phyloP scores from a whole-genome alignment of 495 filamentous ascomycete genomes.

The Neurospora sp. region DNA sequence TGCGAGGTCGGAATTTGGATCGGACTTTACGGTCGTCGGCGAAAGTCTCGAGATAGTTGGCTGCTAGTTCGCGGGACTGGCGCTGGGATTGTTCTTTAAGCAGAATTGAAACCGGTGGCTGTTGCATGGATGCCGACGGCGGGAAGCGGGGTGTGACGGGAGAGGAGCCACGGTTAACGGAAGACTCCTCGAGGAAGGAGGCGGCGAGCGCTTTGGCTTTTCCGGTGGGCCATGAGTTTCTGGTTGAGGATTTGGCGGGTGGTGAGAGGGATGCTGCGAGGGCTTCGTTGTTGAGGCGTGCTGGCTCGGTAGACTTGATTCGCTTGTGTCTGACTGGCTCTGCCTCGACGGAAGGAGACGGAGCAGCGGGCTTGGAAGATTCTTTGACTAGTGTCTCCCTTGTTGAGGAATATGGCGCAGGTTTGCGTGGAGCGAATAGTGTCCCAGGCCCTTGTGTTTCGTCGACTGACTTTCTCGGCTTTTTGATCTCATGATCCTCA shows the following conservation, averaged over 20 bases:
- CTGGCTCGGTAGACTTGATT: conserved; percentile 1
- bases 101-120: background rate
- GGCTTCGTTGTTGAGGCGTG: background rate
- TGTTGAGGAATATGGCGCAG: background rate
- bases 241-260: background rate
- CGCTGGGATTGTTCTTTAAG: background rate
- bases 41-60: background rate
- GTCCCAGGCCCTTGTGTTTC: background rate
- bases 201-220: background rate
- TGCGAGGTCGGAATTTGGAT: background rate
- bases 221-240: background rate
- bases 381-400: background rate
- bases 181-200: background rate
- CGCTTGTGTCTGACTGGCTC: background rate
- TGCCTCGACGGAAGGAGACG: background rate
- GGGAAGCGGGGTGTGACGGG: background rate
- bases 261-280: background rate
- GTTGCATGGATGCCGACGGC: background rate
- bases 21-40: background rate
- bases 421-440: background rate
- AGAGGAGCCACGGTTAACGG: background rate
- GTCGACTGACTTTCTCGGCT: background rate
- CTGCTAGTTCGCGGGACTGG: background rate
- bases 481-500: conserved; percentile 5
- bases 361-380: background rate